Evolutionary conservation across 176 grass and related monocot genomes (phyloP).

Genomic region (Paspalum notatum): DNA sequence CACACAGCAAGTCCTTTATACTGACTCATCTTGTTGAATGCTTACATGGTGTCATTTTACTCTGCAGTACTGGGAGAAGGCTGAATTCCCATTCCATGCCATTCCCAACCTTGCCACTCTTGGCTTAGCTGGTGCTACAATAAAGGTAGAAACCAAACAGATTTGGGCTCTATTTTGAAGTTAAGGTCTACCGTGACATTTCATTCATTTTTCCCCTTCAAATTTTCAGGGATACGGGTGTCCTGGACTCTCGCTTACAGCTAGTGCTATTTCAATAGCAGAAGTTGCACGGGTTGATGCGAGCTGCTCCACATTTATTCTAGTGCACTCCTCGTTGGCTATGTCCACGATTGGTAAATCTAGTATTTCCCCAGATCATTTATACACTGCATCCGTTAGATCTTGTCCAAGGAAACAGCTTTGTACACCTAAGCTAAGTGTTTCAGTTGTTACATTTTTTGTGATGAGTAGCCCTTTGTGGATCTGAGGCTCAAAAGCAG

Average conservation of each 20-base stretch:
- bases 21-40: neutral
- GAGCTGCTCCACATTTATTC: conserved; percentile 92
- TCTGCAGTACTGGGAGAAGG: conserved; percentile 86
- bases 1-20: conserved; percentile 7
- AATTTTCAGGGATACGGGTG: conserved; percentile 75
- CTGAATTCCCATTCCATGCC: conserved; percentile 83
- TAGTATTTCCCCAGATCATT: neutral
- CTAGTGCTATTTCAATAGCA: conserved; percentile 67
- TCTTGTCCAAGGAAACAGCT: conserved; percentile 19
- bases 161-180: conserved; percentile 10
- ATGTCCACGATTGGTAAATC: conserved; percentile 88
- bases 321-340: conserved; percentile 93
- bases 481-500: conserved; percentile 93
- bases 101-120: conserved; percentile 78
- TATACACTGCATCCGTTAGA: neutral
- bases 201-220: neutral
- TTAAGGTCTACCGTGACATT: neutral
- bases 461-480: conserved; percentile 68
- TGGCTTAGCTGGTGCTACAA: conserved; percentile 76
- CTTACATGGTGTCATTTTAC: conserved; percentile 10
- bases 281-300: conserved; percentile 95
- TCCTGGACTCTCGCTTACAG: conserved; percentile 76
- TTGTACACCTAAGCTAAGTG: neutral
- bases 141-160: conserved; percentile 53
- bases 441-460: conserved; percentile 30